A percentile compares a stretch with the other conserved stretches of the same genome.
Evolutionary conservation across 805 yeast genomes (phyloP).

Genomic region (Yarrowia sp.): DNA sequence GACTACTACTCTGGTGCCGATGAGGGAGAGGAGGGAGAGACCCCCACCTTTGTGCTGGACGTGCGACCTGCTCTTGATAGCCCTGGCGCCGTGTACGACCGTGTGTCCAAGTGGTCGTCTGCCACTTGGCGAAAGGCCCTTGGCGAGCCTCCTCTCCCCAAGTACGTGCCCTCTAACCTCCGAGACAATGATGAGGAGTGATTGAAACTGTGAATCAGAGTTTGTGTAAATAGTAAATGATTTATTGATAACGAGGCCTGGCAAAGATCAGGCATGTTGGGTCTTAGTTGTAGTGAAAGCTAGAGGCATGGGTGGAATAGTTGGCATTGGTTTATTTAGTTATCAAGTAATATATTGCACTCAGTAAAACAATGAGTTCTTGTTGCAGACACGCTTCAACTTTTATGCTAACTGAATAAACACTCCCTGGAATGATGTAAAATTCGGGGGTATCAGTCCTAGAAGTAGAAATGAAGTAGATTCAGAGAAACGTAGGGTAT

Average conservation of each 20-base stretch:
- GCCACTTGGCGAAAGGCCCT: slow-evolving; percentile 69
- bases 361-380: no score
- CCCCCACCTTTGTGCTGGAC: slow-evolving; percentile 89
- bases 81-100: slow-evolving; percentile 58
- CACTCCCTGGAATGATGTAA: no score
- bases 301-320: no score
- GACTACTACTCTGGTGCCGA: slow-evolving; percentile 97
- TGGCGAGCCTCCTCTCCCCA: slow-evolving; percentile 42
- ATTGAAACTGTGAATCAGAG: not conserved
- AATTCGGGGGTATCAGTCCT: no score
- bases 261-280: no score
- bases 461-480: no score
- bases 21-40: slow-evolving; percentile 66
- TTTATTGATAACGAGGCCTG: slow-evolving; percentile 1
- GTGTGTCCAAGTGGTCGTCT: slow-evolving; percentile 63
- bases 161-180: not conserved
- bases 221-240: slow-evolving; percentile 15
- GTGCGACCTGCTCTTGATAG: slow-evolving; percentile 93
- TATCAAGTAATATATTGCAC: no score
- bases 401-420: no score
- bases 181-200: not conserved
- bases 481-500: no score
- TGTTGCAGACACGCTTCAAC: no score
- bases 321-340: no score
- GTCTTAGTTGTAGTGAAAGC: no score